Base-by-base conservation (phyloP, 768 basidiomycete genomes). In the Leucosporidium creatinivorum region DNA sequence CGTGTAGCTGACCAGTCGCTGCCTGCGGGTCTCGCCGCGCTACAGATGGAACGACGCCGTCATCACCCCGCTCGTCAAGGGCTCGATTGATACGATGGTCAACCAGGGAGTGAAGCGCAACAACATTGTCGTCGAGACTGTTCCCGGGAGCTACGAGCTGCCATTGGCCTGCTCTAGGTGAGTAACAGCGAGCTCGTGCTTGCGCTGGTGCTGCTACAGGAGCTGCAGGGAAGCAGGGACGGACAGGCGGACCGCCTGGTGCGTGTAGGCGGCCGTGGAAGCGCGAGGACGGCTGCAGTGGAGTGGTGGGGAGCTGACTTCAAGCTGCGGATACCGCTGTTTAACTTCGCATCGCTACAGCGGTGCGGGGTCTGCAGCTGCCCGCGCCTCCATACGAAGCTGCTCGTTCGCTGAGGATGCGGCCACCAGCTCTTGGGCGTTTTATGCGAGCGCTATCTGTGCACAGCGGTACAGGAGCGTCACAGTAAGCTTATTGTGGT, bases 141-240 rank as follows among this genome's bases (percentile, higher is more conserved):
- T 99, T 1, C 93, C 94, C 0, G 96, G 96, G 13, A 91, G 89
- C 79, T 99, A 87, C 78, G 96, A 99, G 81, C 83, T 99, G 25
- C 96, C 96, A 4, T 76, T 85, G 81, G 82, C 93, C 19, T 88
- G 86, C 75, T 85, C 88, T 73, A 86, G 85, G 94, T 96, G 78
- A 76, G 86, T 75, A 33, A 17, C 78, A 61, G n/a, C 7, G 52
- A 54, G n/a, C n/a, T 39, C 19, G 3, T 10, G 39, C 39, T 10
- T 6, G 39, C 15, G 39, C 15, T 15, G 36, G 12, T 13, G 28
- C n/a, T 54, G 51, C 10, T 7, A 2, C 0, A 9, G 57, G 39
- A 44, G 39, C 39, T 44, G 39, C 15, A 44, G 39, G 39, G 39
- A 15, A 44, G 39, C 39, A 8, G 39, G 8, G 1, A 56, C 17